phyloP scores from a whole-genome alignment of 768 basidiomycete species.

The Lentinula sp. region DNA sequence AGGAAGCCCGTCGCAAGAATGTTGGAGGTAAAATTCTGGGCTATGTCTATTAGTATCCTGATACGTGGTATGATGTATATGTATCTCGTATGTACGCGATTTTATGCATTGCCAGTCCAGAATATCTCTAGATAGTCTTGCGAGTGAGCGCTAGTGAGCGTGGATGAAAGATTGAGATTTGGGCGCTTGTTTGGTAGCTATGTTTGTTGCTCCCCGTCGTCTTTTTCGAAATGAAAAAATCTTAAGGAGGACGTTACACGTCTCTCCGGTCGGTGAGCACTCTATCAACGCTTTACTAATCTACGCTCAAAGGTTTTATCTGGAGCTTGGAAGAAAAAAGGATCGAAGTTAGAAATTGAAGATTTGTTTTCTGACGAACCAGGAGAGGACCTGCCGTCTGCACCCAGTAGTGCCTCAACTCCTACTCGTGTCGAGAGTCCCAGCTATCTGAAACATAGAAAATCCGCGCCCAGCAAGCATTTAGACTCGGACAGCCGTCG shows the following conservation, averaged over 20 bases:
- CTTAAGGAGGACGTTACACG: not conserved
- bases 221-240: not conserved
- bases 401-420: not conserved
- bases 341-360: not conserved
- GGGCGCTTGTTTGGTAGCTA: not conserved
- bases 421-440: not conserved
- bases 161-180: not conserved
- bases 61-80: not conserved
- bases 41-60: constrained; percentile 70
- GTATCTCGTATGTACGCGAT: not conserved
- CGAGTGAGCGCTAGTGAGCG: too few relatives aligned
- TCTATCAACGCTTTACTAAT: not conserved
- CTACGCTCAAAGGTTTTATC: not conserved
- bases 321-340: not conserved
- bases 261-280: not conserved
- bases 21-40: constrained; percentile 93
- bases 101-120: too few relatives aligned
- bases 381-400: not conserved
- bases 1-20: constrained; percentile 98
- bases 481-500: not conserved
- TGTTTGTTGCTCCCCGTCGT: not conserved
- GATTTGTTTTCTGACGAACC: not conserved
- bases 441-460: too few relatives aligned
- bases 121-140: too few relatives aligned
- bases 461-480: not conserved